Conservation (phyloP, 73 alveolate species). For the Paramecium biaurelia region DNA sequence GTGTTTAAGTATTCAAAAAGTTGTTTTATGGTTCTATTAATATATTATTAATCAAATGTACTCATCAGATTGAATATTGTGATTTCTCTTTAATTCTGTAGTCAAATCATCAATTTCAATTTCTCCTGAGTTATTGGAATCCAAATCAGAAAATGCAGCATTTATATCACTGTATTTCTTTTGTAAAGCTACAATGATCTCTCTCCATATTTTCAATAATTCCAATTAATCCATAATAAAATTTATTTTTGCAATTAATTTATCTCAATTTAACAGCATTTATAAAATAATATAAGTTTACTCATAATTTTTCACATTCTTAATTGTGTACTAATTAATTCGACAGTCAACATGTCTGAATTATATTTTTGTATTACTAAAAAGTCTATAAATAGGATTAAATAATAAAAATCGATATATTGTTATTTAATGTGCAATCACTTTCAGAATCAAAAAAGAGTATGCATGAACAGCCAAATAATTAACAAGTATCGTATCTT, state of each 20-base stretch:
- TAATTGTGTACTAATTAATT: neutral
- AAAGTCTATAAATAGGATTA: neutral
- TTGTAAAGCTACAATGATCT: neutral
- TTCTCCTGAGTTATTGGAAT: neutral
- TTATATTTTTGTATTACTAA: neutral
- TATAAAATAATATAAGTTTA: neutral
- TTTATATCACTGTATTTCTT: neutral
- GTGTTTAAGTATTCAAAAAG: neutral
- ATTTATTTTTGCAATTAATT: neutral
- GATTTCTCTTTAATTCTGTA: neutral
- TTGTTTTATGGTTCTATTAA: neutral
- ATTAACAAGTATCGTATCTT: neutral
- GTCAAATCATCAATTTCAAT: neutral
- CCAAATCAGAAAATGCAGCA: neutral
- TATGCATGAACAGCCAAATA: neutral
- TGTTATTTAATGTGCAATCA: neutral
- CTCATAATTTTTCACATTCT: neutral
- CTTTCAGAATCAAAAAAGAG: neutral
- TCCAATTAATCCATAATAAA: constrained; percentile 49
- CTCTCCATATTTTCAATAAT: neutral
- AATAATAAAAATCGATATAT: neutral
- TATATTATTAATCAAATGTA: neutral
- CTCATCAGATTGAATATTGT: neutral
- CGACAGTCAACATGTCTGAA: neutral
- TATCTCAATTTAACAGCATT: neutral